These are phyloP conservation scores for Digitaria exilis DNA, from an alignment of 202 grass and related monocot genomes.

Conservation along the genomic window DNA sequence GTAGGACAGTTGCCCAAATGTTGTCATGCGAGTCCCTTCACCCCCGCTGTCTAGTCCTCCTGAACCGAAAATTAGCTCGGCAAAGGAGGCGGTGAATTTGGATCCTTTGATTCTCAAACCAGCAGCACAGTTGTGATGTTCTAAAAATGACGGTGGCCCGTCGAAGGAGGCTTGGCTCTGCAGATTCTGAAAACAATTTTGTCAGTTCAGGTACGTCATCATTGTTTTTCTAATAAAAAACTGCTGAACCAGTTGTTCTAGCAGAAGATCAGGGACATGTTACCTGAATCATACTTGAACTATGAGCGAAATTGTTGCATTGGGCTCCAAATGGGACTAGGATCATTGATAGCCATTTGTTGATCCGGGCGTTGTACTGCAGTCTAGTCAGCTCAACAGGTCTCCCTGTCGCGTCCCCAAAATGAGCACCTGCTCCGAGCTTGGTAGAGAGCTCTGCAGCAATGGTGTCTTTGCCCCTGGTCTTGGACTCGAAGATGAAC, in stretches of 20 bases:
- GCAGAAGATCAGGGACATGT: neutral
- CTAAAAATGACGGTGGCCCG: constrained; percentile 55
- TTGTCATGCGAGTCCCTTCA: constrained; percentile 44
- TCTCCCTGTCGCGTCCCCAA: constrained; percentile 7
- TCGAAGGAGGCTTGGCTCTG: constrained; percentile 16
- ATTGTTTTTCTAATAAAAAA: neutral
- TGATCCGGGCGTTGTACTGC: constrained; percentile 60
- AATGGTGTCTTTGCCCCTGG: constrained; percentile 66
- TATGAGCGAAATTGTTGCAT: constrained; percentile 56
- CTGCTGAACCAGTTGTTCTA: neutral
- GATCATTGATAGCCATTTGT: constrained; percentile 51
- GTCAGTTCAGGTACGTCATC: neutral
- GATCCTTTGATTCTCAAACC: constrained; percentile 51
- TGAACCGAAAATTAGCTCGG: constrained; percentile 54
- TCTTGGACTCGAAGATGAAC: constrained; percentile 63
- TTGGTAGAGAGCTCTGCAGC: constrained; percentile 57
- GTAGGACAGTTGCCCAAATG: constrained; percentile 57
- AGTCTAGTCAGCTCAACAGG: constrained; percentile 53
- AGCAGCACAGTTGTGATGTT: constrained; percentile 57
- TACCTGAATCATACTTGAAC: constrained; percentile 45
- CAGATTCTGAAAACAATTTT: constrained; percentile 35
- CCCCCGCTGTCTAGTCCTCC: constrained; percentile 25
- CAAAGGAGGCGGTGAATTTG: constrained; percentile 51
- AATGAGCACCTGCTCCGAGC: neutral
- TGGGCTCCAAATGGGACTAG: constrained; percentile 59